These are phyloP conservation scores for Phtheirospermum japonicum DNA, from an alignment of 257 asterid genomes.

Conservation along the genomic window DNA sequence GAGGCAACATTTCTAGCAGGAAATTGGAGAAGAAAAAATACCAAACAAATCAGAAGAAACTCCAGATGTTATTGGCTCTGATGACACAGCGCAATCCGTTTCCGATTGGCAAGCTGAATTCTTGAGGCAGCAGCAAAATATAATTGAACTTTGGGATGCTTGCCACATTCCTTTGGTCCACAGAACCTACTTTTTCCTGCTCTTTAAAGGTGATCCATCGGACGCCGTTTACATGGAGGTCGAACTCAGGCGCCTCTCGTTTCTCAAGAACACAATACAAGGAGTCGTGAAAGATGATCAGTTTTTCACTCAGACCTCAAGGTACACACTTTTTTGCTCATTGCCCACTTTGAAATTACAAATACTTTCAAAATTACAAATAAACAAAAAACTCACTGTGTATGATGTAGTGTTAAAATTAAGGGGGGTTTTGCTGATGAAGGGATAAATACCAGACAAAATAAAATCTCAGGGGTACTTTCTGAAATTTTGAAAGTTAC, in stretches of 20 bases:
- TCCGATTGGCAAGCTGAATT: slow-evolving; percentile 57
- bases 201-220: slow-evolving; percentile 80
- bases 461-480: too few species aligned
- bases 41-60: slow-evolving; percentile 26
- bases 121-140: slow-evolving; percentile 60
- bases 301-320: slow-evolving; percentile 34
- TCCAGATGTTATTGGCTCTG: slow-evolving; percentile 24
- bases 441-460: too few species aligned
- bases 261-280: slow-evolving; percentile 49
- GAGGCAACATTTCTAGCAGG: slow-evolving; percentile 25
- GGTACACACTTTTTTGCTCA: slow-evolving; percentile 32
- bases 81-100: slow-evolving; percentile 30
- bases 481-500: too few species aligned
- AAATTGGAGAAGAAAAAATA: slow-evolving; percentile 10
- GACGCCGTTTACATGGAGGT: slow-evolving; percentile 89
- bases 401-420: too few species aligned
- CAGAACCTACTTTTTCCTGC: slow-evolving; percentile 70
- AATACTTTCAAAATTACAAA: not conserved
- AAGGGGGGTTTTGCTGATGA: too few species aligned
- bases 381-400: too few species aligned
- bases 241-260: slow-evolving; percentile 78
- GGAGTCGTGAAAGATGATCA: slow-evolving; percentile 35
- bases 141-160: slow-evolving; percentile 69
- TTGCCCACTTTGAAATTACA: not conserved
- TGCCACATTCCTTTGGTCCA: slow-evolving; percentile 67